These are phyloP conservation scores for Ganoderma sinense DNA, from an alignment of 1,284 basidiomycete genomes.

Conservation along the genomic window DNA sequence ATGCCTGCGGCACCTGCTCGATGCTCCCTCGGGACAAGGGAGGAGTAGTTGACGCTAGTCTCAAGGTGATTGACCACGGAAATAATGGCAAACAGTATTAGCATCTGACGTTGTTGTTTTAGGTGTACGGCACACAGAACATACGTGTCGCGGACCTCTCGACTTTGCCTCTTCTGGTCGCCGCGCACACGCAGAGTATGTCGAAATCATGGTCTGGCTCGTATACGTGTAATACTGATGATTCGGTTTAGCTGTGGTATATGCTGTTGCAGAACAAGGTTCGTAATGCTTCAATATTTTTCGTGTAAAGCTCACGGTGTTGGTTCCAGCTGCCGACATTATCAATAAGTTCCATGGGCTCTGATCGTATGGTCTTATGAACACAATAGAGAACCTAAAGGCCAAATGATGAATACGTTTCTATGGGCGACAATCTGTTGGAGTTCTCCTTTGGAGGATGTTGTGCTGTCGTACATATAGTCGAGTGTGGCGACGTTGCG, in stretches of 20 bases:
- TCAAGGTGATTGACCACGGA: slow-evolving; percentile 45
- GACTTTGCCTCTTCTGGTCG: slow-evolving; percentile 34
- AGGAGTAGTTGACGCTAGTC: slow-evolving; percentile 61
- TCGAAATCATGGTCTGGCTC: neutral
- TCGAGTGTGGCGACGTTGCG: too few species aligned
- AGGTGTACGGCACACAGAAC: slow-evolving; percentile 37
- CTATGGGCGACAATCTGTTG: too few species aligned
- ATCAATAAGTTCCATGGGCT: slow-evolving; percentile 2
- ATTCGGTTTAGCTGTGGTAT: neutral
- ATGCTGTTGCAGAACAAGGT: slow-evolving; percentile 5
- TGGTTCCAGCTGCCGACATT: neutral
- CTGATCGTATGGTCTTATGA: neutral
- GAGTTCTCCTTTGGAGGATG: too few species aligned
- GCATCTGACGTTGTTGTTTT: neutral
- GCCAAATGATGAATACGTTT: too few species aligned
- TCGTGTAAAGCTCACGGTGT: neutral
- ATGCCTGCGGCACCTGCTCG: slow-evolving; percentile 45
- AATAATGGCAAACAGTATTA: too few species aligned
- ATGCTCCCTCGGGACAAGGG: slow-evolving; percentile 62
- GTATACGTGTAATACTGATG: neutral
- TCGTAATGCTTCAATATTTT: neutral
- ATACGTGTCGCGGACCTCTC: slow-evolving; percentile 45
- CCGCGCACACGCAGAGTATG: slow-evolving; percentile 32
- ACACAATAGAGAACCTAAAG: neutral
- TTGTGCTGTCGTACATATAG: too few species aligned